phyloP scores from a whole-genome alignment of 208 protist species.

The Acanthamoeba royreba region DNA sequence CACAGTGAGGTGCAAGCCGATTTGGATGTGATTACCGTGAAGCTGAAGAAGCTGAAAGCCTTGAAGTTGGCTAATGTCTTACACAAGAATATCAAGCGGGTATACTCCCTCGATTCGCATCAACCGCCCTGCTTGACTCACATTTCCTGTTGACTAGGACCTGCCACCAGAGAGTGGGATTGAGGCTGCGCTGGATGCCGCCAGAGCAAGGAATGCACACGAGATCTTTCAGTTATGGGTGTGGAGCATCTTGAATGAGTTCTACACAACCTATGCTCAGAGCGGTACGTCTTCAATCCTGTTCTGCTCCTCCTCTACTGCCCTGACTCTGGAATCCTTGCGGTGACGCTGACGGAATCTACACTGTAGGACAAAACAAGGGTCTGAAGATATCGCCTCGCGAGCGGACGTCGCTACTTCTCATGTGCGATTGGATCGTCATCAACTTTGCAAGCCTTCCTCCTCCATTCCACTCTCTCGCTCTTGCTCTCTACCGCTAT shows the following conservation, averaged over 20 bases:
- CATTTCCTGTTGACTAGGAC: too few species aligned
- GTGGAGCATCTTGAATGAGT: not conserved
- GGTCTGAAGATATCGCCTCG: not conserved
- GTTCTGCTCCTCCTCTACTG: too few species aligned
- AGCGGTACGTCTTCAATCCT: not conserved
- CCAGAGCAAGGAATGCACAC: not conserved
- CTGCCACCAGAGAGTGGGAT: not conserved
- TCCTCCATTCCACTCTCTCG: not conserved
- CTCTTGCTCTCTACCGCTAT: not conserved
- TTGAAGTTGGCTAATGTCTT: not conserved
- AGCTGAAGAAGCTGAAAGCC: not conserved
- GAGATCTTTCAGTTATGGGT: not conserved
- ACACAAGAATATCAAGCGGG: conserved; percentile 2
- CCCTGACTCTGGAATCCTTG: too few species aligned
- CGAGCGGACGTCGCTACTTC: not conserved
- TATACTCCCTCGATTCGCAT: not conserved
- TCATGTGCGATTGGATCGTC: conserved; percentile 13
- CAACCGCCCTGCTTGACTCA: too few species aligned
- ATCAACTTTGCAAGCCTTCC: not conserved
- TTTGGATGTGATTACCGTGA: not conserved
- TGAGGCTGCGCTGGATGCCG: not conserved
- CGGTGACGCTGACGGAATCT: too few species aligned
- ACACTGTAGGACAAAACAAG: not conserved
- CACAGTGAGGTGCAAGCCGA: too few species aligned
- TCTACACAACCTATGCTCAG: not conserved